Evolutionary conservation across 2,329 filamentous ascomycete genomes (phyloP), one percentile per base, ranked within the genome.

Genomic region (Tolypocladium album): DNA sequence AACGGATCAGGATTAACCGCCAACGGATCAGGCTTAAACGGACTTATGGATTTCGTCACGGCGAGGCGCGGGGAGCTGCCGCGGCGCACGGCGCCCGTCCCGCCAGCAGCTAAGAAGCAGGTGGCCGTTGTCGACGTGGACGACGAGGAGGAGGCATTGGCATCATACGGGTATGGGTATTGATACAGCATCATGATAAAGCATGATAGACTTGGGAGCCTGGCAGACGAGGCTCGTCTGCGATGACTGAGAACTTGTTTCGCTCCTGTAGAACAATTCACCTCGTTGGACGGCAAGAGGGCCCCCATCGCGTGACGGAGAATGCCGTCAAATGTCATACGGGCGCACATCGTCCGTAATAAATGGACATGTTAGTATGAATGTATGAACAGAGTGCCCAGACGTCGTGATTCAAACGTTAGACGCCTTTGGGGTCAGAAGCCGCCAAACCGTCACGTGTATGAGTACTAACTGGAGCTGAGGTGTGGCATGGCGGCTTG

Each of bases 121-220:
- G 47, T 24, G 15, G 59, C 61, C 27, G 61, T 68, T 38, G 63
- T 74, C 38, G 69, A 74, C 43, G 62, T 76, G 24, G 79, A 83
- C 42, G 80, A 83, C 17, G 78, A 82, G 50, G 78, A 82, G 61
- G 79, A 78, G 63, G 76, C 73, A 17, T 72, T 79, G 71, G 75
- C 78, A 52, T 73, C 76, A 11, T 57, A 57, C 17, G 56, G 27
- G 5, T 40, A 57, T 22, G n/a, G 22, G 1, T 11, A 27, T 40
- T 56, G 36, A 56, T 27, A 27, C 2, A 27, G 20, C 5, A 22
- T 34, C 31, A 47, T 36, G 20, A n/a, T 7, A n/a, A 11, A 27
- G 20, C 17, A 22, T 22, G 42, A 47, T 55, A 38, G 20, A 15
- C 8, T 13, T 15, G 31, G 31, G 50, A 38, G 11, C n/a, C 15